A percentile compares a stretch with the other conserved stretches of the same genome.
Evolutionary conservation across 768 basidiomycete genomes (phyloP).

Genomic region (Phaeotremella skinneri): DNA sequence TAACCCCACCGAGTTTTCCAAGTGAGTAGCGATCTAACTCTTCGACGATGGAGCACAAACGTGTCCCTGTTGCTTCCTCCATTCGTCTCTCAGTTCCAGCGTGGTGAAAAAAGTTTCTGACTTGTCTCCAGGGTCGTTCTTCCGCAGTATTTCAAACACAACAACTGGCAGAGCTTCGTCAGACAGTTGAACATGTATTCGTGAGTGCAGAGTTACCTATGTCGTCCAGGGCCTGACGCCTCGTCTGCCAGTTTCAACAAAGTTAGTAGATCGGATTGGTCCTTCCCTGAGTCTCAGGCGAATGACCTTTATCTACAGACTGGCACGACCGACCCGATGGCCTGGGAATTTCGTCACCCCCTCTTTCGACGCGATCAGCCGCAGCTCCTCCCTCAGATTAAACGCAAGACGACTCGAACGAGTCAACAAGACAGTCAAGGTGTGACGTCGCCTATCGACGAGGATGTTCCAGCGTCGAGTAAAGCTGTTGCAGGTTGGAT

Average conservation of each 20-base stretch:
- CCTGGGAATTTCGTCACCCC: conserved; percentile 52
- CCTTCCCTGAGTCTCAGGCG: conserved; percentile 29
- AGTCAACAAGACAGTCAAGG: conserved; percentile 12
- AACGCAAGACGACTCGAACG: conserved; percentile 41
- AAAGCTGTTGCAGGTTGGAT: conserved; percentile 41
- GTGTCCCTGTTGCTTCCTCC: not conserved
- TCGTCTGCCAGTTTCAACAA: conserved; percentile 22
- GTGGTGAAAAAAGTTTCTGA: not conserved
- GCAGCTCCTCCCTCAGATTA: conserved; percentile 45
- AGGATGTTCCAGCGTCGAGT: conserved; percentile 7
- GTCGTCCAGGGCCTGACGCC: not conserved
- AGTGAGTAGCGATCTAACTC: conserved; percentile 28
- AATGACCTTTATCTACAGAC: conserved; percentile 45
- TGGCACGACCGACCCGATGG: conserved; percentile 39
- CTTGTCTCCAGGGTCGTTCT: conserved; percentile 57
- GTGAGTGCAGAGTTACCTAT: conserved; percentile 47
- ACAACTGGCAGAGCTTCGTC: conserved; percentile 88
- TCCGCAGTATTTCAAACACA: conserved; percentile 95
- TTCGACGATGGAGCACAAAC: not conserved
- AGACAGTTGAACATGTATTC: conserved; percentile 95
- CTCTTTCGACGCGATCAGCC: conserved; percentile 50
- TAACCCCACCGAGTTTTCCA: conserved; percentile 49
- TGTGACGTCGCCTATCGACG: conserved; percentile 30
- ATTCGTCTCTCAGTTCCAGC: not conserved
- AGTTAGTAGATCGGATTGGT: conserved; percentile 5